Conservation (phyloP, 75 land plant species). For the Sequoiadendron giganteum region DNA sequence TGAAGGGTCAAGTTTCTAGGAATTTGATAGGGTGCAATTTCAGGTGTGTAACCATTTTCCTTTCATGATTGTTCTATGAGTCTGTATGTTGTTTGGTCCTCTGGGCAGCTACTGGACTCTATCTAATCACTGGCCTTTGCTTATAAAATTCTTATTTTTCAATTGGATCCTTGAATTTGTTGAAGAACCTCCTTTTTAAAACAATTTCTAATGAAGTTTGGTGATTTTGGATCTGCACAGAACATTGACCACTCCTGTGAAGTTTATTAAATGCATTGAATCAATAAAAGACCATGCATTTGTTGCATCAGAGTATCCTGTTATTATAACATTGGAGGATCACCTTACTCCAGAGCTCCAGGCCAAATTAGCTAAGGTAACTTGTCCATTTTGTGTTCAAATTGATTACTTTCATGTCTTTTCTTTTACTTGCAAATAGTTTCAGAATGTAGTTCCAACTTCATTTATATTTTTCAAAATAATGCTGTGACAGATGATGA, state of each 20-base stretch:
- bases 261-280: constrained; percentile 55
- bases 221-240: constrained; percentile 23
- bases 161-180: not conserved
- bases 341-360: constrained; percentile 62
- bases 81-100: not conserved
- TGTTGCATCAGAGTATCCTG: constrained; percentile 63
- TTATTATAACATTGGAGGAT: constrained; percentile 77
- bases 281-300: constrained; percentile 78
- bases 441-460: not conserved
- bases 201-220: constrained; percentile 1
- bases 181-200: not conserved
- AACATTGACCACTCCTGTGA: constrained; percentile 72
- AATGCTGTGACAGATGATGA: constrained; percentile 48
- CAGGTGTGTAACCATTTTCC: not conserved
- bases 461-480: not conserved
- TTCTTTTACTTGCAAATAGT: not conserved
- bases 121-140: not conserved
- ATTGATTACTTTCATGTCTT: not conserved
- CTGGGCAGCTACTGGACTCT: not conserved
- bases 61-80: not conserved
- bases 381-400: not conserved
- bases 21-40: too few species aligned
- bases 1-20: too few species aligned
- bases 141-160: not conserved
- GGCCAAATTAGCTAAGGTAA: constrained; percentile 69